Conservation (phyloP, 192 early-diverging fungal species). For the Coemansia sp. region DNA sequence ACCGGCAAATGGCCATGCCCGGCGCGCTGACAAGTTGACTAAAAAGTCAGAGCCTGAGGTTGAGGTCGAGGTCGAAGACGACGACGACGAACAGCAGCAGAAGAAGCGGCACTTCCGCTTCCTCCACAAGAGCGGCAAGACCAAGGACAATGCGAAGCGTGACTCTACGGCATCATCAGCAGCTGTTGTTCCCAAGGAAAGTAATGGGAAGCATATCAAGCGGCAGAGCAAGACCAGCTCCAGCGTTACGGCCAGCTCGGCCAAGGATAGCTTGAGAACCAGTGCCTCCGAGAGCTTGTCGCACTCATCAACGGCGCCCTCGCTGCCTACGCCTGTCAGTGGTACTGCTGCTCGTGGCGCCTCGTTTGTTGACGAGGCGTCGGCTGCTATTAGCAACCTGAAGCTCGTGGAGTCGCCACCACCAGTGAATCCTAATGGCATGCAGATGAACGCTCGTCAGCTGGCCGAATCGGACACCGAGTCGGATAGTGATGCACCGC, state of each 20-base stretch:
- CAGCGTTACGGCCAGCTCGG: slow-evolving; percentile 25
- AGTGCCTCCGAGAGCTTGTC: slow-evolving; percentile 26
- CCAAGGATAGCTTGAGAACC: slow-evolving; percentile 34
- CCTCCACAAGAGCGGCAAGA: slow-evolving; percentile 46
- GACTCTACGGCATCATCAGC: slow-evolving; percentile 7
- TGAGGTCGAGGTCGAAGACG: slow-evolving; percentile 4
- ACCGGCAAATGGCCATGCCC: slow-evolving; percentile 8
- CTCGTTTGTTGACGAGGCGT: slow-evolving; percentile 47
- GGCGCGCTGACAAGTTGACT: slow-evolving; percentile 12
- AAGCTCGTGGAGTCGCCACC: slow-evolving; percentile 46
- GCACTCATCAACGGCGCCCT: slow-evolving; percentile 32
- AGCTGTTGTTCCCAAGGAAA: slow-evolving; percentile 14
- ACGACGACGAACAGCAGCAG: slow-evolving; percentile 28
- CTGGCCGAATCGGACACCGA: slow-evolving; percentile 41
- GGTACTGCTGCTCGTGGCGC: slow-evolving; percentile 18
- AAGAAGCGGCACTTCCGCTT: slow-evolving; percentile 52
- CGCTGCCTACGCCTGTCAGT: slow-evolving; percentile 32
- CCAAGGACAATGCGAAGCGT: slow-evolving; percentile 29
- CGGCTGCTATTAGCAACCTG: slow-evolving; percentile 44
- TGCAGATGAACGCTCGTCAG: slow-evolving; percentile 19
- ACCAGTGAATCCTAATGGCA: slow-evolving; percentile 8
- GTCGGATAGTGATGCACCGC: slow-evolving; percentile 41
- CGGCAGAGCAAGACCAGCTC: slow-evolving; percentile 34
- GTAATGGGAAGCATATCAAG: slow-evolving; percentile 23
- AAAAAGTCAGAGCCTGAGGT: slow-evolving; percentile 13